Evolutionary conservation across 2,329 filamentous ascomycete genomes (phyloP).

Genomic region (Blumeriella jaapii): DNA sequence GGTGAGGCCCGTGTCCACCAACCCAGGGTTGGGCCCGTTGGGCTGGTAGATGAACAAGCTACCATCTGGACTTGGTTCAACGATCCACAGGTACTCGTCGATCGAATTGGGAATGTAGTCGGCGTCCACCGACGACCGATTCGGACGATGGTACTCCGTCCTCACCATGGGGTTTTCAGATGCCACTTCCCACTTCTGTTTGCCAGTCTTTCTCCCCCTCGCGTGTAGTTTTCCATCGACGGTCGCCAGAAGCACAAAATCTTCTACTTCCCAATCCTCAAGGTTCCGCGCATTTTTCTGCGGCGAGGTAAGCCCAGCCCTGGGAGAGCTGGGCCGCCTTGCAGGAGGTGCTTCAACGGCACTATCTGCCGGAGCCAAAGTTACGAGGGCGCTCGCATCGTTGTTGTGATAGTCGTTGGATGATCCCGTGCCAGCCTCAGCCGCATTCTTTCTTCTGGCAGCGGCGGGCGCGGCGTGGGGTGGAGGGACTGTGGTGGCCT

Average conservation of each 20-base stretch:
- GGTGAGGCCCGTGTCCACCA: conserved; percentile 57
- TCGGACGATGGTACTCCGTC: conserved; percentile 67
- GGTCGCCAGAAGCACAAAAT: conserved; percentile 99
- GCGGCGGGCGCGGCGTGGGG: background rate
- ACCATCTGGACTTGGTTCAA: conserved; percentile 83
- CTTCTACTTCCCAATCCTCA: conserved; percentile 99
- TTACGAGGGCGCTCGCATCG: conserved; percentile 92
- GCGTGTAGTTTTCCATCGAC: conserved; percentile 95
- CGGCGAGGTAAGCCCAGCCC: conserved; percentile 66
- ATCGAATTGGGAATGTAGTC: conserved; percentile 48
- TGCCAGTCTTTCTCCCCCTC: conserved; percentile 75
- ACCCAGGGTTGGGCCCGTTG: conserved; percentile 42
- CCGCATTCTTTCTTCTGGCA: conserved; percentile 5
- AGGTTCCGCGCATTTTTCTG: conserved; percentile 89
- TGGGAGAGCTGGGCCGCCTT: conserved; percentile 47
- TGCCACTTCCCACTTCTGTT: conserved; percentile 74
- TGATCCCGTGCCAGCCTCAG: background rate
- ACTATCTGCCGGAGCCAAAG: conserved; percentile 91
- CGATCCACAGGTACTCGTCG: conserved; percentile 87
- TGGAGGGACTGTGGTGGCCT: conserved; percentile 22
- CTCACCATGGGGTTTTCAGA: conserved; percentile 82
- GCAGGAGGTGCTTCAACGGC: conserved; percentile 90
- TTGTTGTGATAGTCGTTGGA: conserved; percentile 24
- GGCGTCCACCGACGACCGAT: conserved; percentile 47
- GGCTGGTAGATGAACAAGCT: conserved; percentile 79